phyloP scores from a whole-genome alignment of 768 basidiomycete species.

The Hysterangium stoloniferum region DNA sequence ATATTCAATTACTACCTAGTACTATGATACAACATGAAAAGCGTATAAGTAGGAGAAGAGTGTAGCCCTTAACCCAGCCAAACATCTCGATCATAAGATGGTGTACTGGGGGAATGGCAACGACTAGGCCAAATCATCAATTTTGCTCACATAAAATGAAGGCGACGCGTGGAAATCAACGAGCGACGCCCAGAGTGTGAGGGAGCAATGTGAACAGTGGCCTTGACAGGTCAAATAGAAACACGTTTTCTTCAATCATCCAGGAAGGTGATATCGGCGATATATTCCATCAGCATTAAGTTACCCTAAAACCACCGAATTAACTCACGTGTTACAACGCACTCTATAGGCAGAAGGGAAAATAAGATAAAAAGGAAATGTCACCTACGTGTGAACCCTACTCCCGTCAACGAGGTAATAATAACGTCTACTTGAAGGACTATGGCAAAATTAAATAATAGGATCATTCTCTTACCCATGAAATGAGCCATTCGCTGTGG shows the following conservation, averaged over 20 bases:
- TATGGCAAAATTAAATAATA: constrained; percentile 36
- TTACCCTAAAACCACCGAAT: not conserved
- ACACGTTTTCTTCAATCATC: no score
- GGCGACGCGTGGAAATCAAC: constrained; percentile 59
- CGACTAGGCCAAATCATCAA: not conserved
- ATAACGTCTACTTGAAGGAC: constrained; percentile 22
- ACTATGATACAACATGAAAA: not conserved
- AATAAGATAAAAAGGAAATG: no score
- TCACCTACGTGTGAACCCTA: constrained; percentile 48
- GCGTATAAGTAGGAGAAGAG: no score
- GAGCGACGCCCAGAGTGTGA: constrained; percentile 94
- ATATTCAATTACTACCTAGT: not conserved
- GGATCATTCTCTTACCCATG: constrained; percentile 58
- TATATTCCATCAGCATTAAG: not conserved
- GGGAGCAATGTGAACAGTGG: constrained; percentile 47
- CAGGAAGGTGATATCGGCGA: not conserved
- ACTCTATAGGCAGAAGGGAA: not conserved
- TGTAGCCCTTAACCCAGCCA: no score
- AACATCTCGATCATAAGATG: no score
- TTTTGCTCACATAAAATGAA: constrained; percentile 99
- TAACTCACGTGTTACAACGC: constrained; percentile 1
- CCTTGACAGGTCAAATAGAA: no score
- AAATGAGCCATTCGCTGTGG: constrained; percentile 77
- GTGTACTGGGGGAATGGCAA: not conserved
- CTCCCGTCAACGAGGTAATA: constrained; percentile 25